Base-by-base conservation (phyloP, 1,139 yeast species). In the Saccharomyces pastorianus region DNA sequence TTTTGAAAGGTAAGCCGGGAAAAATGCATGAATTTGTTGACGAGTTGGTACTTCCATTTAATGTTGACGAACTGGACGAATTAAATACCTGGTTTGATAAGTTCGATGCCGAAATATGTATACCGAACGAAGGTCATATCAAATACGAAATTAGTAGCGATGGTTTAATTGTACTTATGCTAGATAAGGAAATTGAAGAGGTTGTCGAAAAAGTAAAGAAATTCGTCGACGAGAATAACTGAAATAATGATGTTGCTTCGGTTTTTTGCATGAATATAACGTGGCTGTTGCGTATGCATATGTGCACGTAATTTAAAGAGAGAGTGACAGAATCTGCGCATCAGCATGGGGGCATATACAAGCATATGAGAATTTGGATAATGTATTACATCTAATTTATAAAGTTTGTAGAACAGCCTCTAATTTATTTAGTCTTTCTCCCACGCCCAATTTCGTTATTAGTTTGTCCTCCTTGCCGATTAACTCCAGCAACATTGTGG, bases 101-200 rank as follows among this genome's bases (percentile, higher is more conserved):
- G 51, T 84, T 84, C 62, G 89, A 84, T 64, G 81, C 75, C 48
- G 71, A 71, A 32, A 75, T 84, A 26, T 85, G 88, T 32, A 75
- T 80, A 57, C 88, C 88, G 29, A 83, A 84, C 61, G 86, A 83
- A 59, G 84, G 82, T 5, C 80, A 80, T 62, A 79, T 84, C 59
- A 83, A 83, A 64, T 84, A 84, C 63, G 88, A 84, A 61, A 86
- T 83, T 6, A 87, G 87, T 4, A 81, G 85, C 57, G 89, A 84
- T 64, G 89, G 89, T 3, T 69, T 84, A 56, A 84, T 84, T 55
- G 83, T 84, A 46, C 75, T 84, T 46, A 75, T 84, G 32, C 82
- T 82, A 26, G 74, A 71, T 53, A 65, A 65, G 28, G 65, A 64
- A 9, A 56, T 61, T 41, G 69, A 64, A 46, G 56, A 59, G 28